Base-by-base conservation (phyloP, 2,329 filamentous ascomycete genomes). In the Orbilia blumenaviensis region DNA sequence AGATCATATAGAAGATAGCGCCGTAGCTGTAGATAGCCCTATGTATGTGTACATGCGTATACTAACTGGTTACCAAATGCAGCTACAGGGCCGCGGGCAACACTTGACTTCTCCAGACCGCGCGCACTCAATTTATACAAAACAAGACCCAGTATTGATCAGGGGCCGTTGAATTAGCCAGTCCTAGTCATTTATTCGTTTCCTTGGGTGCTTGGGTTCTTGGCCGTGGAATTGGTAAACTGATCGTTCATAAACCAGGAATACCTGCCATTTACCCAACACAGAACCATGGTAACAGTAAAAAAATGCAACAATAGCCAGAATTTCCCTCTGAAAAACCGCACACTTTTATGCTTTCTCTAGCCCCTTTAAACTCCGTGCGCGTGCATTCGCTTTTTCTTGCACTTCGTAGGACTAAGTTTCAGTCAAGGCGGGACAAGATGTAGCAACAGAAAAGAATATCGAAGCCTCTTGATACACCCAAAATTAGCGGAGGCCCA, bases 401-500 rank as follows among this genome's bases (percentile, higher is more conserved):
- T 41, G 42, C 61, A 27, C n/a, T 16, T 21, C 9, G 29, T 27
- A 56, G 38, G 18, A 29, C 18, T 36, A 12, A n/a, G 50, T 64
- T 73, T 58, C 41, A 52, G 32, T 52, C 52, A 54, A 62, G 66
- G 41, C 56, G 54, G 66, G 54, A 63, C 42, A 71, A 71, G 42
- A 38, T 29, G 16, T 38, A 42, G n/a, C 18, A 36, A 9, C 10
- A 6, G 50, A 58, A 38, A 58, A 56, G 36, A 48, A n/a, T 18
- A 12, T 66, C 21, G 62, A 69, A 25, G 52, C 38, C 42, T 72
- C 48, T 61, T 66, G 67, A 64, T 72, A 72, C 60, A 72, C n/a
- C 48, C 67, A 72, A 67, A 60, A 64, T 64, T 60, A 76, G 64
- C 34, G 41, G 72, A 27, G 68, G 44, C 36, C 58, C 48, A 66